A percentile compares a stretch with the other conserved stretches of the same genome.
Evolutionary conservation across 1,139 yeast species (phyloP).

Genomic region (Sugiyamaella xylanicola): DNA sequence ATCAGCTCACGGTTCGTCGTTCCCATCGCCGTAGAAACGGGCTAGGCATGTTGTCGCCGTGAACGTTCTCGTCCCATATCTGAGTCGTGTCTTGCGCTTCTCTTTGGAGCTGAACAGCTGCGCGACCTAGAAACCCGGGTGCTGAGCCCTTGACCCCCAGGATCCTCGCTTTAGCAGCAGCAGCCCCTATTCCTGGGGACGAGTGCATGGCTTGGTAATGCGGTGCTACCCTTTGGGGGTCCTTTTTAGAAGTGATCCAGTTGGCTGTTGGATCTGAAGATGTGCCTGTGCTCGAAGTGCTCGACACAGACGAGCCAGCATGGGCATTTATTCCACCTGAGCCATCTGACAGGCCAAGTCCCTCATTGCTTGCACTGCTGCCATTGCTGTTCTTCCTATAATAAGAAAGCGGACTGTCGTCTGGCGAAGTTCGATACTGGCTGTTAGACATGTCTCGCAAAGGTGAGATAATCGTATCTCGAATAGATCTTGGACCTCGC

Average conservation of each 20-base stretch:
- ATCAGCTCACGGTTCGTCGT: slow-evolving; percentile 26
- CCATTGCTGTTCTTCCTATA: slow-evolving; percentile 5
- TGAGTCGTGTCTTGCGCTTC: slow-evolving; percentile 23
- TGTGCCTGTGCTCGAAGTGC: slow-evolving; percentile 10
- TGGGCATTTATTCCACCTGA: slow-evolving; percentile 4
- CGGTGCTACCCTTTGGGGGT: slow-evolving; percentile 30
- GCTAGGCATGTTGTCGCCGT: slow-evolving; percentile 39
- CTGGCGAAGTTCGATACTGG: slow-evolving; percentile 15
- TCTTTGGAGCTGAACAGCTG: slow-evolving; percentile 30
- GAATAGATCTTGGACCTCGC: slow-evolving; percentile 34
- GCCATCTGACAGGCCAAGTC: slow-evolving; percentile 1
- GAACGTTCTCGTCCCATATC: slow-evolving; percentile 33
- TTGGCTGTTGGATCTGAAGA: slow-evolving; percentile 28
- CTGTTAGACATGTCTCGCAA: slow-evolving; percentile 30
- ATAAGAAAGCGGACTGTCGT: slow-evolving; percentile 9
- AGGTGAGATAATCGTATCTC: slow-evolving; percentile 32
- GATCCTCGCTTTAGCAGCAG: slow-evolving; percentile 33
- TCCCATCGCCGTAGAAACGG: slow-evolving; percentile 42
- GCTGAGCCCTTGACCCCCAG: slow-evolving; percentile 26
- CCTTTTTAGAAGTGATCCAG: slow-evolving; percentile 30
- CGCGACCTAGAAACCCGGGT: slow-evolving; percentile 31
- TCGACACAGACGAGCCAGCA: slow-evolving; percentile 19
- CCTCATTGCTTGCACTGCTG: background rate
- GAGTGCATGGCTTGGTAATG: slow-evolving; percentile 26
- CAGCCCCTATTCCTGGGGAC: slow-evolving; percentile 31